Evolutionary conservation across 768 basidiomycete genomes (phyloP), one percentile per base, ranked within the genome.

Genomic region (Russula compacta): DNA sequence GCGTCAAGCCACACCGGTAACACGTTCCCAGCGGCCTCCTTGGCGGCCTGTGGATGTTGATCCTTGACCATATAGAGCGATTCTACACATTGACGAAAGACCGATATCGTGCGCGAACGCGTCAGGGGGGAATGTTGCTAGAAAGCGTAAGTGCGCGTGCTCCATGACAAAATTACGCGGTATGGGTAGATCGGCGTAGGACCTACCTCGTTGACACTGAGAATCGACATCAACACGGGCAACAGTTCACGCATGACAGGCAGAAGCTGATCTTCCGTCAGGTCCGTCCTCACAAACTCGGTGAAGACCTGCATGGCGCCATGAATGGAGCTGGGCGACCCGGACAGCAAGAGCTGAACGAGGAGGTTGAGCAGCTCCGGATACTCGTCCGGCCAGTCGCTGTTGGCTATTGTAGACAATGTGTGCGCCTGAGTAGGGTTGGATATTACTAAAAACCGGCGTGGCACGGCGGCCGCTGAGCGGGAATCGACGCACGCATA

Each of bases 311-410:
- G 86, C 90, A 99, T 93, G 24, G 95, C 88, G 24, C 97, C 97
- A 73, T 98, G 94, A 6, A 97, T 89, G 6, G 90, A 81, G 59
- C 83, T 80, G 0, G 88, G 74, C 3, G 85, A 84, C 47, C 77
- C 79, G 2, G 89, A 87, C 3, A 87, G 86, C 29, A 98, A 79
- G 10, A 95, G 81, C 38, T 74, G 73, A 63, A 98, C 84, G 19
- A 99, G 81, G 48, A 81, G 77, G 47, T 77, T 77, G 39, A 98
- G 79, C n/a, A 98, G 81, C 50, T 89, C 85, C 0, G 95, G 92
- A 71, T 92, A 98, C 78, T 95, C 92, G 73, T 97, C 94, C 9
- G 95, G 95, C 92, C 93, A 98, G 75, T 98, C 94, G 66, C 84
- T 87, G 64, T 86, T 86, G 33, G 95, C 93, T 61, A 98, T 87